These are phyloP conservation scores for Agastache rugosa DNA, from an alignment of 257 asterid genomes.

Conservation along the genomic window DNA sequence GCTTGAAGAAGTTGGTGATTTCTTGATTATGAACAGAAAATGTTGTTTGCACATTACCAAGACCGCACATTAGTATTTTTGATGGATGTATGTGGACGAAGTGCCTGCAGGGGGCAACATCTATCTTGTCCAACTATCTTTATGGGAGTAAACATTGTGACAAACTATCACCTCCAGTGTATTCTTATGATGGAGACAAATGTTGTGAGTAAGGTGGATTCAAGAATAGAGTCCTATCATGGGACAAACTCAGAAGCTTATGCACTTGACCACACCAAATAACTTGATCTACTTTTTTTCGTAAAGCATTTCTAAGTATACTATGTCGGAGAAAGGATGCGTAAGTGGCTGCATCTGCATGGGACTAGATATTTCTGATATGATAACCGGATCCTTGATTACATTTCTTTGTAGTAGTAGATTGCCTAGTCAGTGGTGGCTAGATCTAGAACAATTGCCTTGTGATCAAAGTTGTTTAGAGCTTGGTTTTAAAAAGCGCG, in stretches of 20 bases:
- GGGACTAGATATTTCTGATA: neutral
- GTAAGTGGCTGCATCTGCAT: neutral
- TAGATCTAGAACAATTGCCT: constrained; percentile 14
- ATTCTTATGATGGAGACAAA: neutral
- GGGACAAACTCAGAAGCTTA: neutral
- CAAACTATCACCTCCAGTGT: neutral
- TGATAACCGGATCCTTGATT: constrained; percentile 1
- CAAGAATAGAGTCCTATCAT: constrained; percentile 10
- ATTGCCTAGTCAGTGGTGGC: constrained; percentile 11
- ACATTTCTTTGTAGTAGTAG: neutral
- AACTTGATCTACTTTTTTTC: neutral
- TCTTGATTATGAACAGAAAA: neutral
- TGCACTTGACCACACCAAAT: neutral
- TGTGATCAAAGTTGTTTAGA: neutral
- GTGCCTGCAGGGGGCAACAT: neutral
- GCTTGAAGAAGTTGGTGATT: neutral
- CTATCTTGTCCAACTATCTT: neutral
- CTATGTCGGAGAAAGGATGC: neutral
- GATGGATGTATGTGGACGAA: neutral
- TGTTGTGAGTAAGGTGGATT: constrained; percentile 6
- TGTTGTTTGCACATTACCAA: neutral
- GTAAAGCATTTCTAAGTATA: neutral
- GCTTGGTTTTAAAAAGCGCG: no score
- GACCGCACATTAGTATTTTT: neutral
- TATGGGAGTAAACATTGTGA: constrained; percentile 7